phyloP scores from a whole-genome alignment of 805 yeast species.

The Candida yuanshanica region DNA sequence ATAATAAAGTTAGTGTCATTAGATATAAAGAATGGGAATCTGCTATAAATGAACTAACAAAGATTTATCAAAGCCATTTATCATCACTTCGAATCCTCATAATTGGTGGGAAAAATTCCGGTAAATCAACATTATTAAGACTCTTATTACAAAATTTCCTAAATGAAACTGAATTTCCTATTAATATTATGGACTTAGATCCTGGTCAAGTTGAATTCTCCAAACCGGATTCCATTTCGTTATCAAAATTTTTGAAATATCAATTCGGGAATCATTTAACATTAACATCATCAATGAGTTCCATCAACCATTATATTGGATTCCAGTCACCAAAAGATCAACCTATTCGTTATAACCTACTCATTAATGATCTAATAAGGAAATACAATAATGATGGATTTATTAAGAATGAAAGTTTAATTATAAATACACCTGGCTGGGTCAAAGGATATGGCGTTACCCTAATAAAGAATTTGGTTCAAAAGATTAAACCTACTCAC shows the following conservation, averaged over 20 bases:
- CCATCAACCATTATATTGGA: conserved; percentile 8
- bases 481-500: conserved; percentile 45
- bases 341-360: conserved; percentile 48
- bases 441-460: conserved; percentile 80
- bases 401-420: conserved; percentile 28
- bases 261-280: conserved; percentile 32
- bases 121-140: conserved; percentile 70
- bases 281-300: conserved; percentile 10
- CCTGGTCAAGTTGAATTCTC: conserved; percentile 87
- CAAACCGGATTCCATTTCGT: conserved; percentile 63
- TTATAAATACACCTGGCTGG: conserved; percentile 89
- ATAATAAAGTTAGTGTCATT: conserved; percentile 19
- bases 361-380: conserved; percentile 36
- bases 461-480: conserved; percentile 41
- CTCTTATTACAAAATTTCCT: conserved; percentile 46
- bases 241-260: conserved; percentile 31
- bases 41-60: conserved; percentile 36
- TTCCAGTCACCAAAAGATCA: conserved; percentile 51
- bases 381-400: conserved; percentile 28
- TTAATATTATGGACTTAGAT: conserved; percentile 67
- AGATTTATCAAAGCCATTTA: conserved; percentile 25
- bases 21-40: conserved; percentile 27
- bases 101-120: conserved; percentile 61
- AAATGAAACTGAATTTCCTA: conserved; percentile 20
- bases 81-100: conserved; percentile 26